Base-by-base conservation (phyloP, 106 monocot species). In the Dendrobium catenatum region DNA sequence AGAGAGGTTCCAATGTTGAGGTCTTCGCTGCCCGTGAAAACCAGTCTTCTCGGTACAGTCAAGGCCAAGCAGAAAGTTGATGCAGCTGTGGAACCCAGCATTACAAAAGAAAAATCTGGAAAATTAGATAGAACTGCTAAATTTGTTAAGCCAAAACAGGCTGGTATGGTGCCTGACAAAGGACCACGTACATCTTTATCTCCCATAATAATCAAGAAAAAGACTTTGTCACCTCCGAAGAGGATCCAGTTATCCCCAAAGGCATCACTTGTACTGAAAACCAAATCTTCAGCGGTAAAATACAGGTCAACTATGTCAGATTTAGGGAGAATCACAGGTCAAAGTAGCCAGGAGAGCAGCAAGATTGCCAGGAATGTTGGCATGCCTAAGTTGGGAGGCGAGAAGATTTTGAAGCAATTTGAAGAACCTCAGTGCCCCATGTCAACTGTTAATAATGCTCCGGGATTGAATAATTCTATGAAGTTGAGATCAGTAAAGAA, bases 401-500 rank as follows among this genome's bases (percentile, higher is more conserved):
- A 75, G 74, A 66, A 82, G 46, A 68, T 76, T 49, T 11, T 54
- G 33, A 80, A 77, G 42, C 75, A 68, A 41, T 49, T 41, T 68
- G 55, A 16, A 64, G 42, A 47, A 44, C 79, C 73, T 76, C 19
- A 79, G 22, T 47, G 68, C 19, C n/a, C 68, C 27, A 81, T 80
- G 68, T 46, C 80, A 78, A 33, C 70, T 59, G 66, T 51, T 55
- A 73, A 72, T 43, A 9, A 13, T 27, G 17, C 54, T 68, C 77
- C 82, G 43, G 80, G 59, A 29, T 55, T 79, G 46, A 81, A 79
- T 29, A 44, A 49, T 37, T 37, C 37, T 19, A 80, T 27, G 22
- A 85, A 83, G n/a, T 20, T 43, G 42, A 80, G 76, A 49, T 77
- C 66, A 27, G 79, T n/a, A 6, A 85, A 82, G 82, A 79, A 22